phyloP scores from a whole-genome alignment of 306 rosid genomes.

The Canavalia gladiata region DNA sequence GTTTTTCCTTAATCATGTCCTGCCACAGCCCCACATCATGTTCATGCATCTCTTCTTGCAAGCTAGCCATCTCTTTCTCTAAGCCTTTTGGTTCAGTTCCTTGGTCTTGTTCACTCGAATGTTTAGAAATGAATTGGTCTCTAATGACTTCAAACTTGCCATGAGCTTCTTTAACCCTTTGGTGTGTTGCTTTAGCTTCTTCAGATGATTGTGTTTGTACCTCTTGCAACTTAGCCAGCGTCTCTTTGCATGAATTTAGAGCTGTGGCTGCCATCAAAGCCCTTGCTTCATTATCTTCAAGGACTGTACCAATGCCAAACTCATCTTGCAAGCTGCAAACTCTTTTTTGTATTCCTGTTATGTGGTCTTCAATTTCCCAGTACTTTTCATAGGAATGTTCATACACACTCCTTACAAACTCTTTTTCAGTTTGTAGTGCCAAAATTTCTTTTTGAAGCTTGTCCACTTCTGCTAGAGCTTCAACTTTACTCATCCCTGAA shows the following conservation, averaged over 20 bases:
- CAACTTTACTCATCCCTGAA: constrained; percentile 74
- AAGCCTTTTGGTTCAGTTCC: constrained; percentile 41
- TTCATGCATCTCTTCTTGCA: constrained; percentile 52
- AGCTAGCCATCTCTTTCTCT: constrained; percentile 48
- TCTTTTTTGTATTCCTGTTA: constrained; percentile 70
- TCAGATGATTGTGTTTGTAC: constrained; percentile 61
- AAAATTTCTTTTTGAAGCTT: constrained; percentile 81
- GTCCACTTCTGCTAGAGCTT: constrained; percentile 72
- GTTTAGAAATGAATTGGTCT: constrained; percentile 52
- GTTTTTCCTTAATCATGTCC: constrained; percentile 55
- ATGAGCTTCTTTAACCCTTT: constrained; percentile 59
- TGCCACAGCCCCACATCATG: constrained; percentile 36
- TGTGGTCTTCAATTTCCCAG: constrained; percentile 78
- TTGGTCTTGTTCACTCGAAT: constrained; percentile 8
- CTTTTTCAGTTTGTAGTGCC: constrained; percentile 85
- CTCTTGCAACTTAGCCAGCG: constrained; percentile 66
- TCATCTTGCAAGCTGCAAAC: constrained; percentile 78
- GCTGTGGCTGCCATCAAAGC: constrained; percentile 85
- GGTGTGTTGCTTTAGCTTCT: constrained; percentile 65
- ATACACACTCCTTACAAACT: constrained; percentile 81
- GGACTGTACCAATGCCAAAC: constrained; percentile 58
- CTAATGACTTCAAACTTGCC: constrained; percentile 60
- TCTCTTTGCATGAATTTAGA: constrained; percentile 77
- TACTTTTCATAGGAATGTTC: constrained; percentile 73
- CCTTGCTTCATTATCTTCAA: constrained; percentile 85